phyloP scores from a whole-genome alignment of 2,329 filamentous ascomycete genomes.

The Sclerotinia minor region DNA sequence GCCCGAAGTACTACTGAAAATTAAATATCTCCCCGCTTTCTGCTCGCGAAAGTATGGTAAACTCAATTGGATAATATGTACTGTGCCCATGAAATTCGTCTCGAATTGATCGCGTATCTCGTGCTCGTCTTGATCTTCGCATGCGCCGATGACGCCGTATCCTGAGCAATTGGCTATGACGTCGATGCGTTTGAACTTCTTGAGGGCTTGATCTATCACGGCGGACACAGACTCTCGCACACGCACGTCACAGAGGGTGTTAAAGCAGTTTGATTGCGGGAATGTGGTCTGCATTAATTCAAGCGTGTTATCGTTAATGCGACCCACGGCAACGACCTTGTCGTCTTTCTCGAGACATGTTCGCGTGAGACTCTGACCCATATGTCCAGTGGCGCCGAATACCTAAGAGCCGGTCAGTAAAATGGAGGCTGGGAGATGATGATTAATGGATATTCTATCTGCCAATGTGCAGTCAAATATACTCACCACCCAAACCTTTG shows the following conservation, averaged over 20 bases:
- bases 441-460: background rate
- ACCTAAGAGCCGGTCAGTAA: slow-evolving; percentile 53
- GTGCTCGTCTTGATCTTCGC: slow-evolving; percentile 94
- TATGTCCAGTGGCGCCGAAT: slow-evolving; percentile 96
- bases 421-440: background rate
- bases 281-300: slow-evolving; percentile 64
- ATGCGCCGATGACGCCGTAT: slow-evolving; percentile 92
- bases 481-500: slow-evolving; percentile 85
- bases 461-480: background rate
- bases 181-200: slow-evolving; percentile 78
- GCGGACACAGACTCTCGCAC: slow-evolving; percentile 73
- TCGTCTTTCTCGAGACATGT: slow-evolving; percentile 78
- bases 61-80: slow-evolving; percentile 88
- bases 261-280: slow-evolving; percentile 72
- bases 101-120: slow-evolving; percentile 96
- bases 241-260: slow-evolving; percentile 86
- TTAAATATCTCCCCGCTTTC: slow-evolving; percentile 77
- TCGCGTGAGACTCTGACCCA: slow-evolving; percentile 87
- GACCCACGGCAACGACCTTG: slow-evolving; percentile 81
- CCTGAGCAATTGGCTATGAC: slow-evolving; percentile 92
- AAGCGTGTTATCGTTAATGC: slow-evolving; percentile 72
- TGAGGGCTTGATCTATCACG: slow-evolving; percentile 69
- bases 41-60: slow-evolving; percentile 84
- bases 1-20: slow-evolving; percentile 90
- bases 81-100: slow-evolving; percentile 94